These are phyloP conservation scores for Dictyostelium capitatum DNA, from an alignment of 78 protist genomes.

Conservation along the genomic window DNA sequence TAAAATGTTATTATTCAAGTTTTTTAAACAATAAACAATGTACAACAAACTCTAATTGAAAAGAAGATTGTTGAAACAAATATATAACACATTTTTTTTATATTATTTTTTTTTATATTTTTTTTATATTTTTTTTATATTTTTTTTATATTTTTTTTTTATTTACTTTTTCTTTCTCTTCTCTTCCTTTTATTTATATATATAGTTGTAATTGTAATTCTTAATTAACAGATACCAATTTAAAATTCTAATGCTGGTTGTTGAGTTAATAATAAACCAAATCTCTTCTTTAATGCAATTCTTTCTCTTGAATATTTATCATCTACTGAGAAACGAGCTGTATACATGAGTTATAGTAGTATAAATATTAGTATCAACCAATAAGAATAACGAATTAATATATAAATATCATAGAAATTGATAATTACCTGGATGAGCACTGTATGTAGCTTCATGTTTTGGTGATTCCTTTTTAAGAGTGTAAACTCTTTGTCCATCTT, in stretches of 20 bases:
- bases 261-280: constrained; percentile 88
- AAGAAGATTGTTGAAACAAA: too few species aligned
- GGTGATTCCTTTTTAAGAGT: constrained; percentile 61
- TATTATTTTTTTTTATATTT: too few species aligned
- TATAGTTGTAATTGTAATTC: not conserved
- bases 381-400: too few species aligned
- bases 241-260: constrained; percentile 67
- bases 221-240: not conserved
- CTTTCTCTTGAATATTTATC: constrained; percentile 92
- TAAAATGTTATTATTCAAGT: too few species aligned
- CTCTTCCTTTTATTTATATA: not conserved
- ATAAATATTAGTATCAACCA: not conserved
- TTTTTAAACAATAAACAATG: too few species aligned
- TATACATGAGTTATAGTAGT: too few species aligned
- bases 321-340: constrained; percentile 93
- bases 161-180: not conserved
- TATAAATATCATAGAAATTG: not conserved
- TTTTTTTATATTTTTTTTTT: not conserved
- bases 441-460: constrained; percentile 44
- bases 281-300: constrained; percentile 88
- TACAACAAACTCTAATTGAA: too few species aligned
- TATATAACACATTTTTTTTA: too few species aligned
- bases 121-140: not conserved
- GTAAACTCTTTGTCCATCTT: constrained; percentile 84
- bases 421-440: constrained; percentile 84